phyloP scores from a whole-genome alignment of 2,329 filamentous ascomycete species.

The Colletotrichum karsti region DNA sequence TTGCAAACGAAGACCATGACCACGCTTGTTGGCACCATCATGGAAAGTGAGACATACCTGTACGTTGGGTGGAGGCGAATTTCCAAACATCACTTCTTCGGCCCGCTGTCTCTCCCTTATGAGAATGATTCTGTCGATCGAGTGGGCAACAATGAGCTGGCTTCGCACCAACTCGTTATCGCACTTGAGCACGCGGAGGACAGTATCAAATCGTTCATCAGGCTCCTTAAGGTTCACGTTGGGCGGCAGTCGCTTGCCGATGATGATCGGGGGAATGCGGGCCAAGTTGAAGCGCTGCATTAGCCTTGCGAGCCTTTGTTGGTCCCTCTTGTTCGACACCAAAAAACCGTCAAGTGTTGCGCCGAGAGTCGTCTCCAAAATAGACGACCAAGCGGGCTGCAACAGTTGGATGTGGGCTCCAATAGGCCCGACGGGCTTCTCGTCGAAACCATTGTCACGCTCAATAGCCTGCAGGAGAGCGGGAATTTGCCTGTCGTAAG shows the following conservation, averaged over 20 bases:
- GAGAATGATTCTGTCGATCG: slow-evolving; percentile 86
- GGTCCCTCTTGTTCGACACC: slow-evolving; percentile 80
- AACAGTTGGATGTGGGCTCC: slow-evolving; percentile 80
- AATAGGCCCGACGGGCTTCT: slow-evolving; percentile 83
- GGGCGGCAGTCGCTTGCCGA: slow-evolving; percentile 64
- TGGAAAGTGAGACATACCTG: slow-evolving; percentile 75
- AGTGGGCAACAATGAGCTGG: slow-evolving; percentile 82
- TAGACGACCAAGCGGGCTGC: slow-evolving; percentile 83
- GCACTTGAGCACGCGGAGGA: slow-evolving; percentile 82
- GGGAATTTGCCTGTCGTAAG: slow-evolving; percentile 70
- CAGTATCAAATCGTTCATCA: slow-evolving; percentile 75
- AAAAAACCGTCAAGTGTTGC: slow-evolving; percentile 78
- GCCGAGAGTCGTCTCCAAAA: slow-evolving; percentile 84
- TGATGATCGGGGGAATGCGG: slow-evolving; percentile 66
- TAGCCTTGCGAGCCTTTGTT: slow-evolving; percentile 70
- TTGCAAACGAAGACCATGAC: slow-evolving; percentile 24
- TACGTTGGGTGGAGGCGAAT: slow-evolving; percentile 72
- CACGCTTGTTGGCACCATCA: slow-evolving; percentile 54
- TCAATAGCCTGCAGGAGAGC: slow-evolving; percentile 74
- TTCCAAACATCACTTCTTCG: slow-evolving; percentile 72
- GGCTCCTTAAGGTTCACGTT: slow-evolving; percentile 78
- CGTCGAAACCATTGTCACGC: slow-evolving; percentile 72
- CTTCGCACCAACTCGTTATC: slow-evolving; percentile 81
- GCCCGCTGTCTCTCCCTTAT: slow-evolving; percentile 75
- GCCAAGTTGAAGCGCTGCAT: slow-evolving; percentile 63